These are phyloP conservation scores for Coemansia erecta DNA, from an alignment of 192 early-diverging fungal genomes.

Conservation along the genomic window DNA sequence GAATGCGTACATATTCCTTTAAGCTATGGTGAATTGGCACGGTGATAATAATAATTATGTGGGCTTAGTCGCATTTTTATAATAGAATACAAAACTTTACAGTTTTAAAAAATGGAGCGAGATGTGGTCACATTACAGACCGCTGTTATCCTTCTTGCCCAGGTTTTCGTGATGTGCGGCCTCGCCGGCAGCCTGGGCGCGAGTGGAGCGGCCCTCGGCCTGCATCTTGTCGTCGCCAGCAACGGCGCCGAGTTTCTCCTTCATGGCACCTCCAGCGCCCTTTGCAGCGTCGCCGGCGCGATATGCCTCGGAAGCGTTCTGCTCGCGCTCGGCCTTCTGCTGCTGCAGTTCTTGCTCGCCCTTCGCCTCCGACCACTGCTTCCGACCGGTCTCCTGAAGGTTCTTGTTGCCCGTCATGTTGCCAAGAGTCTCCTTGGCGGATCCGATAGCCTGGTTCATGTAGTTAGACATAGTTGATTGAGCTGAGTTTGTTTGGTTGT, in stretches of 20 bases:
- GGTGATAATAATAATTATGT: no score
- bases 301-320: neutral
- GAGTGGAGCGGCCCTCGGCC: slow-evolving; percentile 14
- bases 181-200: slow-evolving; percentile 14
- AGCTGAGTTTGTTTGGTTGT: neutral
- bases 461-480: slow-evolving; percentile 12
- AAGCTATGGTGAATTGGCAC: no score
- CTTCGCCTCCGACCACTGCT: slow-evolving; percentile 15
- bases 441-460: slow-evolving; percentile 20
- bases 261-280: slow-evolving; percentile 11
- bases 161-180: slow-evolving; percentile 6
- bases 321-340: slow-evolving; percentile 1
- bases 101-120: no score
- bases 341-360: slow-evolving; percentile 20
- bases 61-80: no score
- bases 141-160: neutral
- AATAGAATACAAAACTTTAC: no score
- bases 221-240: slow-evolving; percentile 16
- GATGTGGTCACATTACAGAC: no score
- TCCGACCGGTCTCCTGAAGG: slow-evolving; percentile 9
- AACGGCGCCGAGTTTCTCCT: slow-evolving; percentile 24
- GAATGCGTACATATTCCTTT: no score
- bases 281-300: slow-evolving; percentile 12
- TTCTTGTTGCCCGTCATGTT: slow-evolving; percentile 14
- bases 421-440: slow-evolving; percentile 21